phyloP scores from a whole-genome alignment of 164 flowering plant species.

The Akebia trifoliata region DNA sequence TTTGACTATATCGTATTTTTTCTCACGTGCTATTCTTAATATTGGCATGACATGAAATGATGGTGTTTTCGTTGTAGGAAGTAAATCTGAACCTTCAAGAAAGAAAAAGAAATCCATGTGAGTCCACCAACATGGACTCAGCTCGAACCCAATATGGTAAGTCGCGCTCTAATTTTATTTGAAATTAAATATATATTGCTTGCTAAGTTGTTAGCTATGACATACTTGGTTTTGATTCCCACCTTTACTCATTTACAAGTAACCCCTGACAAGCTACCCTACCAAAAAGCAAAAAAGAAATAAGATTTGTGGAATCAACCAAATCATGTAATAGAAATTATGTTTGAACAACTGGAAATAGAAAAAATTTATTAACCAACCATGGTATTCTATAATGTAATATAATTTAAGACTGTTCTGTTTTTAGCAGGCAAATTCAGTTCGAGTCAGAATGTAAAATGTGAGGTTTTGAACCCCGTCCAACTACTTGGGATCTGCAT shows the following conservation, averaged over 20 bases:
- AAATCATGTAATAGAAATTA: not conserved
- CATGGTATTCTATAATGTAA: too few species aligned
- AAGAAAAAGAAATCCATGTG: slow-evolving; percentile 6
- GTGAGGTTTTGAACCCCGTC: too few species aligned
- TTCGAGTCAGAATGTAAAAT: too few species aligned
- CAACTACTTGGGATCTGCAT: too few species aligned
- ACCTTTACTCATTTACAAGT: not conserved
- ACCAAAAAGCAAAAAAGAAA: too few species aligned
- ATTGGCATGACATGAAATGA: not conserved
- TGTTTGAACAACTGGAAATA: too few species aligned
- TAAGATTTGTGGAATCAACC: not conserved
- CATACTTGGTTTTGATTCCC: not conserved
- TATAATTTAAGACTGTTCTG: too few species aligned
- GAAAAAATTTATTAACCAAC: too few species aligned
- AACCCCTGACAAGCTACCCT: not conserved
- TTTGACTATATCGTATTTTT: not conserved
- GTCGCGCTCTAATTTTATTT: not conserved
- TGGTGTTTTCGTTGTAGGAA: slow-evolving; percentile 9
- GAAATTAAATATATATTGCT: not conserved
- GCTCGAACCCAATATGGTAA: not conserved
- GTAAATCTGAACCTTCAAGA: slow-evolving; percentile 11
- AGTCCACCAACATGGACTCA: not conserved
- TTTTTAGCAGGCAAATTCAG: too few species aligned
- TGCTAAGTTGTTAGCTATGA: not conserved
- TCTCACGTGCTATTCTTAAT: not conserved